phyloP scores from a whole-genome alignment of 2,329 filamentous ascomycete genomes.

The Fusarium sp. region DNA sequence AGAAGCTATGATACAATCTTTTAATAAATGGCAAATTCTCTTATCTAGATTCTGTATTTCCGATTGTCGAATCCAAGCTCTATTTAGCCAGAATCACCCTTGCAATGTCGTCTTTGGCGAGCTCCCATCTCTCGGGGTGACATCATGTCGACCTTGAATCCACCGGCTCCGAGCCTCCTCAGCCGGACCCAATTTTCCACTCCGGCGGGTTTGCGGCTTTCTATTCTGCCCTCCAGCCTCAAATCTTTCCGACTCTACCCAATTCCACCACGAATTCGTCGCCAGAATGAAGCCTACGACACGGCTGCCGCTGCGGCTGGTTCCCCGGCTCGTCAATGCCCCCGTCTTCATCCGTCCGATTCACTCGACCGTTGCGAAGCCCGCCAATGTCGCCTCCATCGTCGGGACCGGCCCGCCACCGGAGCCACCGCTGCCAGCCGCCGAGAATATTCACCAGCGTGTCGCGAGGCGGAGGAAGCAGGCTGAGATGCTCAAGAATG shows the following conservation, averaged over 20 bases:
- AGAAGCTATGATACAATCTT: not conserved
- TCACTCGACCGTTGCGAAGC: slow-evolving; percentile 48
- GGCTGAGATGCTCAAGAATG: slow-evolving; percentile 65
- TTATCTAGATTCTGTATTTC: not conserved
- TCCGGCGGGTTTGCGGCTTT: slow-evolving; percentile 20
- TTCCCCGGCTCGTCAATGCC: slow-evolving; percentile 41
- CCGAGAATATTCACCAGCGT: slow-evolving; percentile 56
- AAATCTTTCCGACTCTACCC: slow-evolving; percentile 9
- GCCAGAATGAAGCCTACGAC: slow-evolving; percentile 56
- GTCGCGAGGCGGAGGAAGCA: slow-evolving; percentile 65
- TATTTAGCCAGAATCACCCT: not conserved
- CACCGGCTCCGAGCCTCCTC: slow-evolving; percentile 24
- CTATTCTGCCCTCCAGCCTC: slow-evolving; percentile 10
- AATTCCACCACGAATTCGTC: slow-evolving; percentile 15
- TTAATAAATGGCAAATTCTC: not conserved
- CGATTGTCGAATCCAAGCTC: not conserved
- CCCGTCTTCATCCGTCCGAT: slow-evolving; percentile 44
- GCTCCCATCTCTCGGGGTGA: slow-evolving; percentile 24
- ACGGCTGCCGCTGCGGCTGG: slow-evolving; percentile 54
- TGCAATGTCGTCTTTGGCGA: not conserved
- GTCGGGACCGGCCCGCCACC: slow-evolving; percentile 71
- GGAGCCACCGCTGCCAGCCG: slow-evolving; percentile 61
- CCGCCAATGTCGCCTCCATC: slow-evolving; percentile 64
- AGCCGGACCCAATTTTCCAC: slow-evolving; percentile 40
- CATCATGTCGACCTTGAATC: slow-evolving; percentile 39